phyloP scores from a whole-genome alignment of 2,329 filamentous ascomycete genomes.

The Pyrenophora tritici-repentis region DNA sequence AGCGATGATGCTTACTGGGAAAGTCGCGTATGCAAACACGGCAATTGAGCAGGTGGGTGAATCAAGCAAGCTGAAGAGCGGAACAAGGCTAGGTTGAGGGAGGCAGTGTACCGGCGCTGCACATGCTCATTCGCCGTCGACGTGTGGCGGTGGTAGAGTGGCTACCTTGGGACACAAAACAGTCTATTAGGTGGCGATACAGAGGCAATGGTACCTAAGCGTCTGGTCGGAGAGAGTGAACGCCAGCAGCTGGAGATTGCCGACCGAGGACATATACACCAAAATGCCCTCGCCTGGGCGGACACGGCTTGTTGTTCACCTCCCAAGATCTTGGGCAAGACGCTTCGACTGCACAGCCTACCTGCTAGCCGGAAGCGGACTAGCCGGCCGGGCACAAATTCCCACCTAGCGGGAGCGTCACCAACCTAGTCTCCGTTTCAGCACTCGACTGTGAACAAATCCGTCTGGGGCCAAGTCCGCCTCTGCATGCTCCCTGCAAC shows the following conservation, averaged over 20 bases:
- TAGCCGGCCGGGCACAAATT: too few relatives aligned
- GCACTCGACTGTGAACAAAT: neutral
- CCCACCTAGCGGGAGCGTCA: slow-evolving; percentile 1
- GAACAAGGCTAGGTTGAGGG: slow-evolving; percentile 1
- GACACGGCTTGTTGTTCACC: too few relatives aligned
- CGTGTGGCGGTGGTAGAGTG: slow-evolving; percentile 5
- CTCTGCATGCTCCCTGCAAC: neutral
- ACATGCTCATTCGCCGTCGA: slow-evolving; percentile 13
- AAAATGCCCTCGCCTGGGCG: too few relatives aligned
- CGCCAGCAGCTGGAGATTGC: neutral
- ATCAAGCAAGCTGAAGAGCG: slow-evolving; percentile 5
- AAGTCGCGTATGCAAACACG: slow-evolving; percentile 1
- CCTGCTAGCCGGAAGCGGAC: too few relatives aligned
- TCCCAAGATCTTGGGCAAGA: too few relatives aligned
- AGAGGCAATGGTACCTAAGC: neutral
- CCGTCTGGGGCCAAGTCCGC: slow-evolving; percentile 4
- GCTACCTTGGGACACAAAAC: neutral
- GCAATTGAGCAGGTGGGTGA: slow-evolving; percentile 4
- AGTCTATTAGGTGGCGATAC: neutral
- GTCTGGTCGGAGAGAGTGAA: neutral
- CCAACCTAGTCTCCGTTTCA: slow-evolving; percentile 6
- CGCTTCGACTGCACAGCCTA: too few relatives aligned
- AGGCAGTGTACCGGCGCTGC: slow-evolving; percentile 14
- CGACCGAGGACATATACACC: too few relatives aligned
- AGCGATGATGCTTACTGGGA: slow-evolving; percentile 8